These are phyloP conservation scores for Irineochytrium annulatum DNA, from an alignment of 192 early-diverging fungal genomes.

Conservation along the genomic window DNA sequence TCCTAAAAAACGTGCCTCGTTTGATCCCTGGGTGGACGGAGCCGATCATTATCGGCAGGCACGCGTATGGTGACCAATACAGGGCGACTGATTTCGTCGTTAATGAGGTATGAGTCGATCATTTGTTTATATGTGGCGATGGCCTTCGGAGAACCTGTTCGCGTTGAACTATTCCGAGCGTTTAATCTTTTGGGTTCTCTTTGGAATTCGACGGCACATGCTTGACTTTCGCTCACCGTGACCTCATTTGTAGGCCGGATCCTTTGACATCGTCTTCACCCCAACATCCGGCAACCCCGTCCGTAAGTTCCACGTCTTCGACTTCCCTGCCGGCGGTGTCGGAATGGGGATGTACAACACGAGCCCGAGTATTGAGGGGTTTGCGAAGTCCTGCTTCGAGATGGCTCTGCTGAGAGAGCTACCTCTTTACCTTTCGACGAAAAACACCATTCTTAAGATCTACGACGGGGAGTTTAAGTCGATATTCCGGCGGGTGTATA, in stretches of 20 bases:
- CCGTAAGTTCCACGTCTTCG: constrained; percentile 69
- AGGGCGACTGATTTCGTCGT: constrained; percentile 93
- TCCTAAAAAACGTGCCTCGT: constrained; percentile 85
- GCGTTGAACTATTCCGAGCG: too few relatives aligned
- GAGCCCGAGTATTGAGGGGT: constrained; percentile 79
- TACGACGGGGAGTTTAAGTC: constrained; percentile 99
- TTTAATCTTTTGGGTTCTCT: too few relatives aligned
- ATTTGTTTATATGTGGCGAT: too few relatives aligned
- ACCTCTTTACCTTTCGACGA: constrained; percentile 94
- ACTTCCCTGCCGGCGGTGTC: constrained; percentile 79
- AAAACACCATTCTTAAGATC: constrained; percentile 94
- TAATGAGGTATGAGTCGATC: too few relatives aligned
- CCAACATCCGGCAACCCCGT: constrained; percentile 72
- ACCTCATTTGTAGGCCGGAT: too few relatives aligned
- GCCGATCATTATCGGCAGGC: constrained; percentile 94
- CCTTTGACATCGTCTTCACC: constrained; percentile 85
- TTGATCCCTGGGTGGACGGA: constrained; percentile 92
- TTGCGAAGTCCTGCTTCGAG: constrained; percentile 94
- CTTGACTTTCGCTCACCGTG: too few relatives aligned
- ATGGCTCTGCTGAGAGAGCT: constrained; percentile 83
- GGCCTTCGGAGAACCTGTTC: too few relatives aligned
- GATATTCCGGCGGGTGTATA: constrained; percentile 90
- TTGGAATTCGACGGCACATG: too few relatives aligned
- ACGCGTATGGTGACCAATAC: constrained; percentile 99
- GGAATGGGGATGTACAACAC: constrained; percentile 97